These are phyloP conservation scores for Capronia coronata DNA, from an alignment of 2,329 filamentous ascomycete genomes.

Conservation along the genomic window DNA sequence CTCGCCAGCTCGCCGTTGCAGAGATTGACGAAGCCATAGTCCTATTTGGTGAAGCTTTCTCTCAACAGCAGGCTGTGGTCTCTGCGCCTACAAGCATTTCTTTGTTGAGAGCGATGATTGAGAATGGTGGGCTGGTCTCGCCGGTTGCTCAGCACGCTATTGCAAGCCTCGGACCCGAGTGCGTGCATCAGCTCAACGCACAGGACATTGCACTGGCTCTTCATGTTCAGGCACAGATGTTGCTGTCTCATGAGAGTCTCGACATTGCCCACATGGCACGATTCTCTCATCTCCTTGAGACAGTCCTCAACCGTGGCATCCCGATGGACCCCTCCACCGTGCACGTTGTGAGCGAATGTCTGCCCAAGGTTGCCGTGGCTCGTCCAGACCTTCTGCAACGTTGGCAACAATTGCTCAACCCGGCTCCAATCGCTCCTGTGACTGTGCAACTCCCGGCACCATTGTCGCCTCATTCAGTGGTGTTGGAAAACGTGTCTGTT, in stretches of 20 bases:
- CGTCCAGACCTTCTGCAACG: constrained; percentile 44
- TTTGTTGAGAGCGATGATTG: constrained; percentile 58
- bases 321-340: constrained; percentile 52
- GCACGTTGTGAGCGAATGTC: constrained; percentile 52
- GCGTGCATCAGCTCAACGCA: constrained; percentile 50
- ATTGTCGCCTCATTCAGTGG: constrained; percentile 43
- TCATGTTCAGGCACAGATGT: constrained; percentile 52
- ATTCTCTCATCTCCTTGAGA: constrained; percentile 57
- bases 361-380: constrained; percentile 46
- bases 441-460: constrained; percentile 34
- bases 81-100: constrained; percentile 52
- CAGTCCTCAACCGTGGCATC: constrained; percentile 47
- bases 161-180: constrained; percentile 54
- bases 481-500: constrained; percentile 54
- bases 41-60: constrained; percentile 55
- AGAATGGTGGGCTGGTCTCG: constrained; percentile 57
- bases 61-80: constrained; percentile 47
- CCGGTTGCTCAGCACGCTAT: constrained; percentile 56
- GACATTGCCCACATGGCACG: constrained; percentile 55
- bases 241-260: constrained; percentile 36
- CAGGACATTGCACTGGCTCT: constrained; percentile 52
- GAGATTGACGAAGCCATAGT: constrained; percentile 84
- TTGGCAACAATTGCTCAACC: constrained; percentile 52
- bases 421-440: constrained; percentile 35
- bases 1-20: constrained; percentile 56